Percentiles rank a stretch among this genome's conserved stretches.
These are phyloP conservation scores for Neurospora crassa DNA, from an alignment of 2,329 filamentous ascomycete genomes.

Conservation along the genomic window DNA sequence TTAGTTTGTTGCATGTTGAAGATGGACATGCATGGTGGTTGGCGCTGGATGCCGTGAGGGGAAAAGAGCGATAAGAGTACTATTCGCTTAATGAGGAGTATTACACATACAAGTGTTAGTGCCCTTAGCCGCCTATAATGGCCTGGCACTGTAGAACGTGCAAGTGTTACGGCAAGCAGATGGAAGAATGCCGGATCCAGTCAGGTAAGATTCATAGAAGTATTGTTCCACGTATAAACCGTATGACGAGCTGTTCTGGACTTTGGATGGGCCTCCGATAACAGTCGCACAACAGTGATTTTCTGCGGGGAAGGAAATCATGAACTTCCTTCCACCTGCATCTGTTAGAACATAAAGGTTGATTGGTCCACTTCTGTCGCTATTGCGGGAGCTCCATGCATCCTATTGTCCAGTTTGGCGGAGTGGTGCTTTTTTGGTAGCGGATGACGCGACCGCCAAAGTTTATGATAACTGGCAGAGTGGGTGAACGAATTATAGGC, in stretches of 20 bases:
- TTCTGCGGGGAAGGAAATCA: background rate
- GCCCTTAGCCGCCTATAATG: background rate
- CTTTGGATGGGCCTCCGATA: background rate
- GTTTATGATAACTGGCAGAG: background rate
- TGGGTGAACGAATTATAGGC: background rate
- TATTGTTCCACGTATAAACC: background rate
- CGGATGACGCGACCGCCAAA: background rate
- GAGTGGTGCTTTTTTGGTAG: background rate
- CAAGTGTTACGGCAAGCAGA: background rate
- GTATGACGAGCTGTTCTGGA: background rate
- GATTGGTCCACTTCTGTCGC: too few species aligned
- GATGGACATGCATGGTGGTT: background rate
- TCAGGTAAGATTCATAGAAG: background rate
- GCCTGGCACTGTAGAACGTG: background rate
- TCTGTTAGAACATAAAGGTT: too few species aligned
- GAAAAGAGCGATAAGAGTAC: background rate
- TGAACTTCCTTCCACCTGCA: background rate
- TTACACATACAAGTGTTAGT: background rate
- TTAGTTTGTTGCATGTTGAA: background rate
- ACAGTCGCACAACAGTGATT: background rate
- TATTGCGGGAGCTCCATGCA: too few species aligned
- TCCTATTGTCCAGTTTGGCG: too few species aligned
- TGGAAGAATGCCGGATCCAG: background rate
- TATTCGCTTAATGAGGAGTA: background rate
- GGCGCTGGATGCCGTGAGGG: background rate